Percentiles rank a stretch among this genome's conserved stretches.
Evolutionary conservation across 305 asterid species (phyloP).

Genomic region (Fraxinus paxiana): DNA sequence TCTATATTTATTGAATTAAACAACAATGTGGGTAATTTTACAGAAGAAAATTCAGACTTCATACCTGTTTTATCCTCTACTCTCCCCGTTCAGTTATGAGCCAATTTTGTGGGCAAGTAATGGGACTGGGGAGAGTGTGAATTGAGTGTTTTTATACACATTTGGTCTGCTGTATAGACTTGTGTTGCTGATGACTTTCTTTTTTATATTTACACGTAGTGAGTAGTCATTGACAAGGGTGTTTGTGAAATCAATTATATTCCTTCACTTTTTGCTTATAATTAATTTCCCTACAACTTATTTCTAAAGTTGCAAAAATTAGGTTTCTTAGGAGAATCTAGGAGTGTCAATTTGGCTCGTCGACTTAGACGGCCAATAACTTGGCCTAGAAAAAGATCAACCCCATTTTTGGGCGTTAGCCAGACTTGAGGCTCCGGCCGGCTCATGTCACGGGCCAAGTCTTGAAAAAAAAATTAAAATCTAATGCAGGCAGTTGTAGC

Average conservation of each 20-base stretch:
- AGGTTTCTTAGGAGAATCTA: background rate
- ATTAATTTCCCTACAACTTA: background rate
- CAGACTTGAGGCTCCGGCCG: background rate
- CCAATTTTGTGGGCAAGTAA: constrained; percentile 21
- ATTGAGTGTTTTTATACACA: constrained; percentile 35
- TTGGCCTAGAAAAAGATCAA: background rate
- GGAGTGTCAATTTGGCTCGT: too few species aligned
- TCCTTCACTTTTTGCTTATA: constrained; percentile 1
- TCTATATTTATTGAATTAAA: constrained; percentile 21
- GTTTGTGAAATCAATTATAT: background rate
- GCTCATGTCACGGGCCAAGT: background rate
- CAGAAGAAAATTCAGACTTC: background rate
- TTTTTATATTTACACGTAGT: background rate
- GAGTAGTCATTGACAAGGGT: background rate
- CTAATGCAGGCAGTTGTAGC: background rate
- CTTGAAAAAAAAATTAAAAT: background rate
- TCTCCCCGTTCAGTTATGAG: background rate
- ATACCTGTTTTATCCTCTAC: background rate
- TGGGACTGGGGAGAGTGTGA: constrained; percentile 19
- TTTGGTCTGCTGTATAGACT: constrained; percentile 6
- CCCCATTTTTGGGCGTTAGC: background rate
- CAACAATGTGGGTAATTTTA: constrained; percentile 20
- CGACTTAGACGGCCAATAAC: too few species aligned
- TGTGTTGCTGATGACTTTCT: background rate
- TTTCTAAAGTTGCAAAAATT: background rate